Evolutionary conservation across 2,329 filamentous ascomycete species (phyloP).

Genomic region (Phialophora verrucosa): DNA sequence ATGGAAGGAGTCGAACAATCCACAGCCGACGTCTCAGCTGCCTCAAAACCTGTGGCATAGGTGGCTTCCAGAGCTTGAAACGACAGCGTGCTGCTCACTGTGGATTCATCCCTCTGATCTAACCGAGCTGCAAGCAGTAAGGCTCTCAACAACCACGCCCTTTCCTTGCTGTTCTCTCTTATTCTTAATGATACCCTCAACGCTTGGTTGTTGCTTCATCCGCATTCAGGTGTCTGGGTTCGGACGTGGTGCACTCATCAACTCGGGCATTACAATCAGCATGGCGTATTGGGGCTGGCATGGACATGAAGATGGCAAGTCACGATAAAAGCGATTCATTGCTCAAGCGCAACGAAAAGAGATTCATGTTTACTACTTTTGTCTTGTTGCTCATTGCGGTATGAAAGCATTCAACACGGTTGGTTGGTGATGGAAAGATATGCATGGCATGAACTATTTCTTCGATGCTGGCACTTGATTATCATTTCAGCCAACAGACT

Average conservation of each 20-base stretch:
- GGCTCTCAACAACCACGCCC: not conserved
- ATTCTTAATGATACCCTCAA: not conserved
- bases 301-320: not conserved
- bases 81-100: not conserved
- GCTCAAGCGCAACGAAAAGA: not conserved
- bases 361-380: not conserved
- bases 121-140: not conserved
- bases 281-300: not conserved
- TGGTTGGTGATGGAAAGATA: not conserved
- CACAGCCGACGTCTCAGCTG: not conserved
- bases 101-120: not conserved
- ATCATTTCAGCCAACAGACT: too few relatives aligned
- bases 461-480: not conserved
- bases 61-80: not conserved
- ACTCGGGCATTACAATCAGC: not conserved
- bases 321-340: not conserved
- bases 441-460: not conserved
- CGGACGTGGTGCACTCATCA: not conserved
- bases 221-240: not conserved
- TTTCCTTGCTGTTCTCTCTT: not conserved
- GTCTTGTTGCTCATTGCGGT: not conserved
- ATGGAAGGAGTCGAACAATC: constrained; percentile 3
- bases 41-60: not conserved
- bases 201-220: not conserved
- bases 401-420: not conserved